Base-by-base conservation (phyloP, 441 rosid genomes). In the Cnidoscolus chayamansa region DNA sequence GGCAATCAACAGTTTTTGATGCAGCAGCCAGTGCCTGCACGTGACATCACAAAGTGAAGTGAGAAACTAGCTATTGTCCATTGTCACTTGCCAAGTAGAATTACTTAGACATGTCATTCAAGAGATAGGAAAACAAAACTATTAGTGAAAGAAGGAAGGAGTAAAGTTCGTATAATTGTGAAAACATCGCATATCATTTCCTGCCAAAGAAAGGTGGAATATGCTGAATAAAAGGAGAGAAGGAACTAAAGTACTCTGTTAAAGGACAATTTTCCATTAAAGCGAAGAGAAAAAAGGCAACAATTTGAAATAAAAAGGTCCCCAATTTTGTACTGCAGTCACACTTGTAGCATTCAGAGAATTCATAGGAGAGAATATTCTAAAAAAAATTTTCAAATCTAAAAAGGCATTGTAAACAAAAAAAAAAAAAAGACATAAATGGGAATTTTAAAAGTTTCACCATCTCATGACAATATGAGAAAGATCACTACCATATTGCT, bases 11-110 rank as follows among this genome's bases (percentile, higher is more conserved):
- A 79, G 97, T 95, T 88, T 95, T 95, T 66, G 92, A 91, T 45
- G 98, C 97, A 12, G 99, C 97, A 78, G 99, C 99, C 72, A 94
- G 84, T 65, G 98, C 99, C 99, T 95, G 91, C 81, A 83, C 37
- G 75, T 75, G 63, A 77, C 63, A 81, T 15, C 61, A 75, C 43
- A 49, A 40, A 40, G 49, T 60, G 49, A 62, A 53, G 78, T 17
- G 65, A 63, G 48, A 67, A 60, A 70, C 47, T 31, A 55, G 54
- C n/a, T 63, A 63, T 40, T 48, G 56, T 56, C 67, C 50, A 15
- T 32, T 37, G 35, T 15, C 20, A 63, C 10, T 57, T 58, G 17
- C 35, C 3, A 53, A 68, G 37, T 17, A 12, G 49, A 68, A 56
- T 37, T 40, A 45, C 37, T 56, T 30, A 25, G 31, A 20, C 31